Evolutionary conservation across 2,329 filamentous ascomycete genomes (phyloP).

Genomic region (Fusarium sp.): DNA sequence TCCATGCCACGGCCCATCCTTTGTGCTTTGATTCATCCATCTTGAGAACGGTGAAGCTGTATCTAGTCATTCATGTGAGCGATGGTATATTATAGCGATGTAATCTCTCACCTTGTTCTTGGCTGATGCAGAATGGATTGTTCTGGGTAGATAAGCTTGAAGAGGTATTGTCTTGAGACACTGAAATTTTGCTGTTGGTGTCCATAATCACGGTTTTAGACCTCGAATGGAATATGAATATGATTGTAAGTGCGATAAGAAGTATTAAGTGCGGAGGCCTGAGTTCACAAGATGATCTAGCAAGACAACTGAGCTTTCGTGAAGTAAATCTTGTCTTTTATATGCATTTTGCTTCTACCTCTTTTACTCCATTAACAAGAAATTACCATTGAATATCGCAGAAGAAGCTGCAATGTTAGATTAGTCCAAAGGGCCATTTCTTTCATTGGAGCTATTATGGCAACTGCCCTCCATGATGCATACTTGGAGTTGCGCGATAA

Average conservation of each 20-base stretch:
- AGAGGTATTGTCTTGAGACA: too few relatives aligned
- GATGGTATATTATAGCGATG: fast-evolving
- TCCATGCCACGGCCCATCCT: neutral
- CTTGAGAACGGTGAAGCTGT: neutral
- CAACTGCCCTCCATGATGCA: neutral
- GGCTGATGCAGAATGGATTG: fast-evolving
- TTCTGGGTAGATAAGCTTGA: too few relatives aligned
- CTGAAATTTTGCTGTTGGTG: too few relatives aligned
- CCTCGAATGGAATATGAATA: too few relatives aligned
- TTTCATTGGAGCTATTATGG: neutral
- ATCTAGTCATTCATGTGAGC: fast-evolving
- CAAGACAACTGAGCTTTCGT: neutral
- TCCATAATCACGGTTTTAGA: neutral
- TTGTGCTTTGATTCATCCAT: neutral
- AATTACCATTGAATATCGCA: too few relatives aligned
- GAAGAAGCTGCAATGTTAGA: neutral
- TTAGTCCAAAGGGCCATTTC: neutral
- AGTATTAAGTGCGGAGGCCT: too few relatives aligned
- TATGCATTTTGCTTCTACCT: too few relatives aligned
- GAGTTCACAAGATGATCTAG: neutral
- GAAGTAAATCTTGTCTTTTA: too few relatives aligned
- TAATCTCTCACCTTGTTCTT: neutral
- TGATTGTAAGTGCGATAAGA: neutral
- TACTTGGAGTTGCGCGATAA: fast-evolving
- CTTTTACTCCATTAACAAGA: too few relatives aligned